Base-by-base conservation (phyloP, 2,329 filamentous ascomycete genomes). In the Plectosphaerella sp. region DNA sequence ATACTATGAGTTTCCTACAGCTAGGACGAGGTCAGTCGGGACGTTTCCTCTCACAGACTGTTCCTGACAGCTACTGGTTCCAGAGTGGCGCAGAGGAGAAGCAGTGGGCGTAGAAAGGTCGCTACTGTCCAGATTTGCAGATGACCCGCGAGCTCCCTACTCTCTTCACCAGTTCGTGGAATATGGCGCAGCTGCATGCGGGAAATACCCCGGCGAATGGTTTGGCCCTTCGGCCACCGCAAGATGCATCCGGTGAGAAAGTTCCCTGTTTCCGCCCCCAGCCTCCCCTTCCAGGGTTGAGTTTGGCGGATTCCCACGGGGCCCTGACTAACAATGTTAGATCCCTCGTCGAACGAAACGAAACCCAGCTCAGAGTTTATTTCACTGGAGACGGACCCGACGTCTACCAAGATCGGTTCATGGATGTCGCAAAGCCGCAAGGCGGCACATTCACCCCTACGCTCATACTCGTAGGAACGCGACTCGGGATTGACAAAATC, bases 201-300 rank as follows among this genome's bases (percentile, higher is more conserved):
- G 91, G 4, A 97, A 96, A 70, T 89, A 95, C 63, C 94, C 94
- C 0, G 94, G 94, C 37, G 91, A 97, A 71, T 99, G 94, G 94
- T 99, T 99, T 71, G 94, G 94, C 0, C 94, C 94, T n/a, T 97
- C 91, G 16, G 94, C 94, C 7, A 95, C 94, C 10, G 92, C 94
- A 46, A 84, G 87, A 52, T 97, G 94, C 68, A 97, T 99, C 59
- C 87, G 94, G 91, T 95, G 74, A 67, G 88, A 71, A 45, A 24
- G 41, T 41, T 4, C 7, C 14, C 9, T 41, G 37, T 41, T n/a
- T 12, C 37, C 37, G 6, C 3, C 37, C 37, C 37, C 10, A 14
- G 16, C 14, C 37, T 14, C 28, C 28, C 28, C 3, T 10, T 33
- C 28, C 8, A 33, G 28, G 28, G 28, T 33, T 33, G 28, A 12